Base-by-base conservation (phyloP, 2,329 filamentous ascomycete species). In the Colletotrichum karsti region DNA sequence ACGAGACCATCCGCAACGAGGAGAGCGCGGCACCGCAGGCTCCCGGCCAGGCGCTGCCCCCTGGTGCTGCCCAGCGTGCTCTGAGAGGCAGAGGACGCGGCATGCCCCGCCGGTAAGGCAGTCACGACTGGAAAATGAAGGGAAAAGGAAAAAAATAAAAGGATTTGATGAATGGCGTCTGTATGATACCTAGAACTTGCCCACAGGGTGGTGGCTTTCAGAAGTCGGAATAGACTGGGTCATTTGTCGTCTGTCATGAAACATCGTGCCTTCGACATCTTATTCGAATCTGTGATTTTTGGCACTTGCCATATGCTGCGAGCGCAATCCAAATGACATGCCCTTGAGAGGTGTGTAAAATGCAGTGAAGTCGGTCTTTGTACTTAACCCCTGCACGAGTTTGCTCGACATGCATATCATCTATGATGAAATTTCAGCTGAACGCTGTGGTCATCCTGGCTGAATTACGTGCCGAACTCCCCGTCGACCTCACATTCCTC, bases 1-100 rank as follows among this genome's bases (percentile, higher is more conserved):
- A 99, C 78, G 96, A 99, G 89, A 99, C 96, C 35, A 98, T 99
- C 82, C 94, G 91, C 82, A 99, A 99, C 82, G 94, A 99, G 85
- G 95, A 98, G 85, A 97, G 93, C 76, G 88, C 91, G 74, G 86
- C 90, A 79, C 92, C 95, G 24, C 93, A 97, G 80, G 94, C 90
- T 8, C 95, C 95, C 0, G 88, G 90, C 63, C 87, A 92, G 80
- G 88, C 90, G 20, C 84, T 95, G 72, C 93, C 92, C 5, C 91
- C 91, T 1, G 93, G 92, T 73, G 95, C 95, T 22, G 95, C 95
- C 10, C 95, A 98, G 85, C 87, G 95, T 76, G 95, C 94, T 44
- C 82, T 98, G 72, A 88, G 95, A 70, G 93, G 92, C 68, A 86
- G 94, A 73, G 94, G 95, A 71, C 90, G 94, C 63, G 94, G 94